Conservation (phyloP, 345 rosid species). For the Ceriops zippeliana region DNA sequence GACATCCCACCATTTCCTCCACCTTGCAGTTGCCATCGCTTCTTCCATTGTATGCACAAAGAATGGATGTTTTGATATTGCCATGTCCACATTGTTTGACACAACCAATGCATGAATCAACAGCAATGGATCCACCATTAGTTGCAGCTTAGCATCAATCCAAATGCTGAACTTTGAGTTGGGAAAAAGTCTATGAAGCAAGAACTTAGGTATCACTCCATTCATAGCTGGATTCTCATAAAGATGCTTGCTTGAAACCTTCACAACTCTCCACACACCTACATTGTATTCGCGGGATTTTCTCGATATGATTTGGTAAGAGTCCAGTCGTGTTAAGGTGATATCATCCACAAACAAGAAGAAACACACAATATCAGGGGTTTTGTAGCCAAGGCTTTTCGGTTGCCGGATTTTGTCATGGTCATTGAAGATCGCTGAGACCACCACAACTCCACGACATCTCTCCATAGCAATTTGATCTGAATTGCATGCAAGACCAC, state of each 20-base stretch:
- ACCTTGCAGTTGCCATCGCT: conserved; percentile 90
- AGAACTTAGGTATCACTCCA: conserved; percentile 77
- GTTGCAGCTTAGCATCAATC: conserved; percentile 85
- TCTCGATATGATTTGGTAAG: conserved; percentile 41
- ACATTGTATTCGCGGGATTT: conserved; percentile 26
- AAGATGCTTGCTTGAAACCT: conserved; percentile 32
- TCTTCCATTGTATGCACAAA: conserved; percentile 81
- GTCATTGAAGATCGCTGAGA: conserved; percentile 82
- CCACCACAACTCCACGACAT: conserved; percentile 67
- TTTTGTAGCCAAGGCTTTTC: conserved; percentile 65
- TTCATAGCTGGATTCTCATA: conserved; percentile 83
- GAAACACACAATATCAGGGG: conserved; percentile 56
- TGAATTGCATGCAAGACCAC: conserved; percentile 20
- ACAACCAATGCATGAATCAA: conserved; percentile 67
- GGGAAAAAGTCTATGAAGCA: conserved; percentile 78
- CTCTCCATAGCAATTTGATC: conserved; percentile 75
- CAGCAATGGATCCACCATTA: conserved; percentile 72
- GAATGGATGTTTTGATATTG: conserved; percentile 72
- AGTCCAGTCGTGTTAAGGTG: conserved; percentile 46
- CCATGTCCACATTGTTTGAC: conserved; percentile 54
- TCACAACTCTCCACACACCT: conserved; percentile 72
- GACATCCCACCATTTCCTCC: conserved; percentile 87
- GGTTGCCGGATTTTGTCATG: conserved; percentile 94
- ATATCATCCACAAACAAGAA: conserved; percentile 79
- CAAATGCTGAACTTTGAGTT: conserved; percentile 80